Conservation (phyloP, 73 alveolate species). For the Paramecium primaurelia region DNA sequence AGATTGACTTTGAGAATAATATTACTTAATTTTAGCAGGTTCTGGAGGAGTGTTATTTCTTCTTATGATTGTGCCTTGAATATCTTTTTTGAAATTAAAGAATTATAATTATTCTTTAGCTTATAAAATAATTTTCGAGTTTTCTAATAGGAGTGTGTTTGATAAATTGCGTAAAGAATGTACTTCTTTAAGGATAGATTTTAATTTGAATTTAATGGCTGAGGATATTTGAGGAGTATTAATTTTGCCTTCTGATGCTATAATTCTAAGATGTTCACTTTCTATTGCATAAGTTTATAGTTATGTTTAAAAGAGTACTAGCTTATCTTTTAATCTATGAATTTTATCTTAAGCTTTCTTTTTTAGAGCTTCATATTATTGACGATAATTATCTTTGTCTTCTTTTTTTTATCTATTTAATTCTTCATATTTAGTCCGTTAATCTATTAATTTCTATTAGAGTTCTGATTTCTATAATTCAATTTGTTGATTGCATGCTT, state of each 20-base stretch:
- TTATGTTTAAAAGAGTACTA: background rate
- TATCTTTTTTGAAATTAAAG: background rate
- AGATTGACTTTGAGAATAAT: constrained; percentile 8
- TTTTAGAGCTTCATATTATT: constrained; percentile 14
- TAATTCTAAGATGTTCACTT: background rate
- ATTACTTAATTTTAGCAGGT: constrained; percentile 12
- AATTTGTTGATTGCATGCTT: background rate
- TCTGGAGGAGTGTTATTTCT: constrained; percentile 48
- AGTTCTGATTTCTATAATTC: constrained; percentile 1
- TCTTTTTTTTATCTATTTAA: constrained; percentile 32
- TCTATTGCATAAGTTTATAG: constrained; percentile 5
- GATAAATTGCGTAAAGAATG: background rate
- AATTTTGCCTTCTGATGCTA: background rate
- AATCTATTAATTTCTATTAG: background rate
- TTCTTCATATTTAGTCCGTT: constrained; percentile 35
- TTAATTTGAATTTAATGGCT: background rate
- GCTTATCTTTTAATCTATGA: constrained; percentile 5
- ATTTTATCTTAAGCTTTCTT: constrained; percentile 44
- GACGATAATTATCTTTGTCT: constrained; percentile 39
- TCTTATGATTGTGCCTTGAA: background rate
- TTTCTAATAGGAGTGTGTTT: background rate
- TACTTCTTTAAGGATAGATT: background rate
- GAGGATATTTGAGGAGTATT: background rate
- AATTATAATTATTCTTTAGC: constrained; percentile 31
- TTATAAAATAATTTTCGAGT: background rate